A percentile compares a stretch with the other conserved stretches of the same genome.
Evolutionary conservation across 2,329 filamentous ascomycete genomes (phyloP).

Genomic region (Xenosphaeropsis pyriputrescens): DNA sequence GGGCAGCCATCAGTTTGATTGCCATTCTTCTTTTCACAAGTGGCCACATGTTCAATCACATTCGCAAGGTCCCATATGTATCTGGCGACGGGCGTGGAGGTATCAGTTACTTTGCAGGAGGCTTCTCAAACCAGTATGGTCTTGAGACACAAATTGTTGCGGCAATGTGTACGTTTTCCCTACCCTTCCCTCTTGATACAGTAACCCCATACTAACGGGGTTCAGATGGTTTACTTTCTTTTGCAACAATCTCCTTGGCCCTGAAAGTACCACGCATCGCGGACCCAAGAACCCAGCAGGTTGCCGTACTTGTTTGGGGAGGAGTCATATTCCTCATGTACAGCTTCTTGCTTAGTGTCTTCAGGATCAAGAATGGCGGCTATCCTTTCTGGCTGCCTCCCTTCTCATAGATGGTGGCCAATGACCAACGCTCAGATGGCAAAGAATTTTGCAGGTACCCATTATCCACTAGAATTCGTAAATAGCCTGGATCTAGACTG

Average conservation of each 20-base stretch:
- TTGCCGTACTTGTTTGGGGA: constrained; percentile 70
- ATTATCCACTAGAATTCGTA: too few relatives aligned
- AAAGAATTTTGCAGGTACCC: too few relatives aligned
- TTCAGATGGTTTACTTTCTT: constrained; percentile 65
- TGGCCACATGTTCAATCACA: constrained; percentile 99
- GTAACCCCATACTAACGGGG: constrained; percentile 2
- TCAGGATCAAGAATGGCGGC: constrained; percentile 85
- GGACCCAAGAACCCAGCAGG: constrained; percentile 62
- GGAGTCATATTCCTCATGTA: constrained; percentile 69
- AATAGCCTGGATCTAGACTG: too few relatives aligned
- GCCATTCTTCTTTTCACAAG: constrained; percentile 84
- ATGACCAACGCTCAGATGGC: too few relatives aligned
- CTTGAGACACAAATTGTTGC: constrained; percentile 93
- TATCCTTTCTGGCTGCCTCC: constrained; percentile 93
- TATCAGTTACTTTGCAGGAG: constrained; percentile 76
- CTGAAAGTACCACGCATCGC: constrained; percentile 84
- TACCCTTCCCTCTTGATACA: neutral
- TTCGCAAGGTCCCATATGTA: constrained; percentile 89
- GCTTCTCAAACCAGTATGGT: constrained; percentile 88
- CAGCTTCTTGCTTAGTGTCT: constrained; percentile 87
- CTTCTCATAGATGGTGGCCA: constrained; percentile 31
- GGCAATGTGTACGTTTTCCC: constrained; percentile 62
- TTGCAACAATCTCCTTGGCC: constrained; percentile 80
- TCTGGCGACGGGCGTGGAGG: constrained; percentile 72
- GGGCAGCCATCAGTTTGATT: constrained; percentile 83